Conservation (phyloP, 176 grass and related monocot species). For the Carex kokanica region DNA sequence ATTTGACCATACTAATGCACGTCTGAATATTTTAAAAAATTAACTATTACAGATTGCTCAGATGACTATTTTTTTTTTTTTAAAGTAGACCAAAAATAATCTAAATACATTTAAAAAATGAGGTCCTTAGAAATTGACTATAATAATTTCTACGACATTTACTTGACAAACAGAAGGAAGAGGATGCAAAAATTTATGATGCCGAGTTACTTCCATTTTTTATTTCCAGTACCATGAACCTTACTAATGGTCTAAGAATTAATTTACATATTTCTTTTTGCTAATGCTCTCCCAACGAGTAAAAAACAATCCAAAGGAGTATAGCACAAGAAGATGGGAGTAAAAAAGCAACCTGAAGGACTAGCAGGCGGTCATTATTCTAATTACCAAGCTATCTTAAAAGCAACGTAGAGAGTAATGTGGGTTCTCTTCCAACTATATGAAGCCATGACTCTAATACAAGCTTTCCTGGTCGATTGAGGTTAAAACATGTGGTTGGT, state of each 20-base stretch:
- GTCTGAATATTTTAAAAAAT: no score
- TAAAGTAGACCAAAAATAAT: background rate
- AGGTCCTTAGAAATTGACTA: background rate
- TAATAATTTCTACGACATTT: background rate
- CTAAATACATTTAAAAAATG: background rate
- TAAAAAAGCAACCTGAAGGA: background rate
- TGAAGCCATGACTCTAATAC: background rate
- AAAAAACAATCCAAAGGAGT: background rate
- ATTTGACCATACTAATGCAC: no score
- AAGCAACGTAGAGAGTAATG: background rate
- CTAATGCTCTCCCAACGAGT: background rate
- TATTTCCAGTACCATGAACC: background rate
- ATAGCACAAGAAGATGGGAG: background rate
- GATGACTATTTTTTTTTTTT: background rate
- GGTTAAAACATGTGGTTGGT: background rate
- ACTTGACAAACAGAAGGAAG: background rate
- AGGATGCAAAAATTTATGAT: background rate
- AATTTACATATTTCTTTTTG: background rate
- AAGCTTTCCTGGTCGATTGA: background rate
- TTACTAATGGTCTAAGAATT: background rate
- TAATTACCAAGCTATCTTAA: background rate
- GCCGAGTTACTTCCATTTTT: background rate
- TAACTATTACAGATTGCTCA: background rate
- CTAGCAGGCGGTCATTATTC: background rate
- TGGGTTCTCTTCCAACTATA: background rate